Evolutionary conservation across 73 alveolate genomes (phyloP).

Genomic region (Effrenium voratum): DNA sequence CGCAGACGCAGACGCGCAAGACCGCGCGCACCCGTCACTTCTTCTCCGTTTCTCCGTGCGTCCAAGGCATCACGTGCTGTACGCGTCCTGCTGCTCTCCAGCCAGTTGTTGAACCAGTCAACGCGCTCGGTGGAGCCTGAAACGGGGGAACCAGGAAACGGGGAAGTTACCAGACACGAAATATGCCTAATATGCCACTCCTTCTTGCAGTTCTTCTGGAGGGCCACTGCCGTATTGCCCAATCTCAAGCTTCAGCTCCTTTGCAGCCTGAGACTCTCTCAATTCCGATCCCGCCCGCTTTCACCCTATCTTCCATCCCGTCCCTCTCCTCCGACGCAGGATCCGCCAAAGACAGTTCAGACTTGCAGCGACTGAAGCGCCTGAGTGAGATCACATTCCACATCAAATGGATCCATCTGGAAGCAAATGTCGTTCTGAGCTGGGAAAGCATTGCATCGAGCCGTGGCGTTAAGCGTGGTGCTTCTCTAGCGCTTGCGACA

Average conservation of each 20-base stretch:
- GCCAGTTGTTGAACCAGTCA: constrained; percentile 88
- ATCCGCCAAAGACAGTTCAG: constrained; percentile 42
- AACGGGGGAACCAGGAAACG: not conserved
- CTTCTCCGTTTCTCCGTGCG: constrained; percentile 1
- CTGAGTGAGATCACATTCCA: not conserved
- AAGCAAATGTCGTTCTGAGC: not conserved
- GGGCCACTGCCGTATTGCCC: constrained; percentile 73
- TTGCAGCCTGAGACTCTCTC: constrained; percentile 78
- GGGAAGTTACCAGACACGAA: not conserved
- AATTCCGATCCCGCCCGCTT: no score
- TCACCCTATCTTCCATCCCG: no score
- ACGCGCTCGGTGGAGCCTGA: constrained; percentile 61
- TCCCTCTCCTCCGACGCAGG: constrained; percentile 19
- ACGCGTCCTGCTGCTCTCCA: constrained; percentile 32
- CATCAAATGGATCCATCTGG: not conserved
- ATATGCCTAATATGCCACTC: not conserved
- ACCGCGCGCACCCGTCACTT: not conserved
- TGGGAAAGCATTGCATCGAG: not conserved
- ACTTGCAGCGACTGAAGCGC: constrained; percentile 54
- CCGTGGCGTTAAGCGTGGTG: not conserved
- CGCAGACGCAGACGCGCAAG: not conserved
- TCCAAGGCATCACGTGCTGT: not conserved
- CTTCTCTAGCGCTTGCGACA: constrained; percentile 91
- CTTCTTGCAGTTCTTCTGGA: constrained; percentile 60
- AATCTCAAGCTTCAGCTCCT: constrained; percentile 69